Evolutionary conservation across 371 early-diverging fungal genomes (phyloP), one percentile per base, ranked within the genome.

Genomic region (Mucor plumbeus): DNA sequence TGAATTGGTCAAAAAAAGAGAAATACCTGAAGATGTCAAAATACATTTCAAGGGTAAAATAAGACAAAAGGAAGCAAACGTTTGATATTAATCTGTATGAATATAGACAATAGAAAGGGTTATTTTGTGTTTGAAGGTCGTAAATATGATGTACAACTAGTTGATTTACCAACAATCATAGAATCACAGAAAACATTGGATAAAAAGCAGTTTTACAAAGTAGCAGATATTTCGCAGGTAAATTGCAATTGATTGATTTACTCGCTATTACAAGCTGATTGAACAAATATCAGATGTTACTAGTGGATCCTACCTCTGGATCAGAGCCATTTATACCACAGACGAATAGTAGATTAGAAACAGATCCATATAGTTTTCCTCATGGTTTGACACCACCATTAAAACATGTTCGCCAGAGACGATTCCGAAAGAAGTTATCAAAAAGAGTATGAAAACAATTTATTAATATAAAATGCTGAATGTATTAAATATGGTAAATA

Each of bases 141-240:
- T 19, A 72, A 72, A 11, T 92, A 91, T 60, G 70, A 81, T 11
- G 87, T 91, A 15, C 87, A 82, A 39, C 81, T 99, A 34, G 94
- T 97, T 5, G 97, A 97, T 78, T 75, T 99, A 63, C 99, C 99
- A 13, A 95, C 94, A 0, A 94, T 99, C 64, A 91, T 97, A 26
- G 99, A 99, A 79, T 89, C 98, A 7, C 97, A 97, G 67, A 95
- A 98, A 74, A 97, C 97, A 0, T 77, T 94, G 7, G 97, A 99
- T 69, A 92, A 92, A 63, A 97, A 97, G 72, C 98, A 97, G 73
- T 87, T 97, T 69, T 95, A 94, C 74, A 99, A 99, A 80, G 90
- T 97, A n/a, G 95, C 95, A 11, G 99, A 99, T 70, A 92, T 98
- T n/a, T 94, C 91, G 7, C 99, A 96, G 75, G 88, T 93, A 80